Evolutionary conservation across 108 stramenopile species (phyloP).

Genomic region (Skeletonema grethae): DNA sequence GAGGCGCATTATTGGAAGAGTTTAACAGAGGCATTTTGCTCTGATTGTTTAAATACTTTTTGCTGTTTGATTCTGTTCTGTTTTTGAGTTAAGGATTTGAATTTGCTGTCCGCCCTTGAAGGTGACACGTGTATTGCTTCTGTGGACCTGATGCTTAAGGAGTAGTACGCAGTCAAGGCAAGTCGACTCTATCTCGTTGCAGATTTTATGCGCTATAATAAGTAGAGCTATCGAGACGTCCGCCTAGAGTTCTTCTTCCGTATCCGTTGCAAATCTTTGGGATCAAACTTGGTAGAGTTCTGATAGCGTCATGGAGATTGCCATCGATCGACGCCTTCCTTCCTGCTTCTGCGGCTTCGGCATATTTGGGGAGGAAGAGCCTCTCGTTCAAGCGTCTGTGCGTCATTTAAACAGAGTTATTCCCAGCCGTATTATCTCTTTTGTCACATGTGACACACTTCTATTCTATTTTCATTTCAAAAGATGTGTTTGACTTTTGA

Average conservation of each 20-base stretch:
- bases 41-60: not conserved
- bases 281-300: not conserved
- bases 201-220: not conserved
- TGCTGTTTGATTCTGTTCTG: not conserved
- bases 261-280: not conserved
- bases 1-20: not conserved
- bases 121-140: not conserved
- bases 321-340: no score
- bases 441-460: no score
- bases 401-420: no score
- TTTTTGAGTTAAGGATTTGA: not conserved
- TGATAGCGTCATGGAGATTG: not conserved
- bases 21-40: not conserved
- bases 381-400: no score
- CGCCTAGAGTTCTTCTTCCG: not conserved
- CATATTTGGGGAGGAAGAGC: no score
- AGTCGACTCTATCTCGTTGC: not conserved
- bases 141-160: not conserved
- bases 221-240: not conserved
- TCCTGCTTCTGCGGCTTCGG: no score
- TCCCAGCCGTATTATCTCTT: no score
- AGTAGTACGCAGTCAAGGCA: not conserved
- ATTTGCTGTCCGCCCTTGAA: not conserved
- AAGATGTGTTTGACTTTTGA: no score
- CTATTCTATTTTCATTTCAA: no score